A percentile compares a stretch with the other conserved stretches of the same genome.
Conservation (phyloP, 2,329 filamentous ascomycete species). For the Ophiostoma sp. region DNA sequence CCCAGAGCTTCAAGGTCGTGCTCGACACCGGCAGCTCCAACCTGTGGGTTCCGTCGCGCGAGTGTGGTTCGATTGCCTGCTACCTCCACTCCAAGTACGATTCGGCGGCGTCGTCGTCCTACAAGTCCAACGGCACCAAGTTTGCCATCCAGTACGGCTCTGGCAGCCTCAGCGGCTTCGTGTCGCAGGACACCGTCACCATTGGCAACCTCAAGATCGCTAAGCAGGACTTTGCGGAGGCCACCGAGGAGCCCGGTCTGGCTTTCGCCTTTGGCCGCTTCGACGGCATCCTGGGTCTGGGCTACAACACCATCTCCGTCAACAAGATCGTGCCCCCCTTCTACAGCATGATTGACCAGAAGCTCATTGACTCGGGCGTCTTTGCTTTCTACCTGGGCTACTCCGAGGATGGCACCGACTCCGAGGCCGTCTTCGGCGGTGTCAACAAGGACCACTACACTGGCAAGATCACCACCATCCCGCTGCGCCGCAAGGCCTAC, state of each 20-base stretch:
- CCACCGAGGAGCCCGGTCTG: constrained; percentile 88
- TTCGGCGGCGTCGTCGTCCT: constrained; percentile 78
- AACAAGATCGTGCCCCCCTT: constrained; percentile 93
- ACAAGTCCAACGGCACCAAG: constrained; percentile 85
- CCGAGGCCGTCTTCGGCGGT: constrained; percentile 86
- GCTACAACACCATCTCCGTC: constrained; percentile 94
- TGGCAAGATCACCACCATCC: constrained; percentile 87
- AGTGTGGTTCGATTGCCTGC: constrained; percentile 94
- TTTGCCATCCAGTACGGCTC: constrained; percentile 97
- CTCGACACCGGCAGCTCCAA: constrained; percentile 98
- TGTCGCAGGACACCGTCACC: constrained; percentile 78
- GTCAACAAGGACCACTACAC: constrained; percentile 73
- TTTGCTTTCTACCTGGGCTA: constrained; percentile 95
- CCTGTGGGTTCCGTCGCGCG: constrained; percentile 89
- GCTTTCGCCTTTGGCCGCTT: constrained; percentile 97
- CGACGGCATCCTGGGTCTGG: constrained; percentile 92
- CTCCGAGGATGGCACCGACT: constrained; percentile 64
- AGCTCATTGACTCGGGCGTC: constrained; percentile 81
- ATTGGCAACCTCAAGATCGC: constrained; percentile 89
- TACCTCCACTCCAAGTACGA: constrained; percentile 97
- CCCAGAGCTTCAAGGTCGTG: constrained; percentile 96
- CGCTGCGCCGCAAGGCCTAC: constrained; percentile 96
- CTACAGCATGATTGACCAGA: constrained; percentile 91
- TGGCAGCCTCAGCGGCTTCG: constrained; percentile 85
- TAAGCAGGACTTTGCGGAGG: constrained; percentile 91